phyloP scores from a whole-genome alignment of 306 rosid species.

The Elaeagnus macrophylla region DNA sequence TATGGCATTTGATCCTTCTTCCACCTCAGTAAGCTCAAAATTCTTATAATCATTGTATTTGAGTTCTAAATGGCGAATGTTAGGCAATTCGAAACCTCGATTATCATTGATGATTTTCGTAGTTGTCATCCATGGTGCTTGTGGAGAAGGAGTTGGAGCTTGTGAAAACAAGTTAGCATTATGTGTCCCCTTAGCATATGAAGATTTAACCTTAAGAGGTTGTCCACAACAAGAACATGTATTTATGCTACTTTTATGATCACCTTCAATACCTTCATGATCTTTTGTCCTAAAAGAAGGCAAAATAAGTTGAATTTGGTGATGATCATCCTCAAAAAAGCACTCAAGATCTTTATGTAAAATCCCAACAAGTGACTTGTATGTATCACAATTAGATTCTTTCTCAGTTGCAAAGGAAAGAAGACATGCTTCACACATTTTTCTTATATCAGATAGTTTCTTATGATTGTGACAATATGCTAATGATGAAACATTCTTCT shows the following conservation, averaged over 20 bases:
- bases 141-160: constrained; percentile 31
- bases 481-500: constrained; percentile 61
- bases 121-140: no score
- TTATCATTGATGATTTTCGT: no score
- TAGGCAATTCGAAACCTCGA: no score
- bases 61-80: no score
- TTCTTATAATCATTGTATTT: no score
- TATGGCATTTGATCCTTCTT: no score
- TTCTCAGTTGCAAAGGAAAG: constrained; percentile 72
- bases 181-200: constrained; percentile 24
- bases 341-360: constrained; percentile 75
- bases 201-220: constrained; percentile 38
- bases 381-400: constrained; percentile 55
- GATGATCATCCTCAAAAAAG: constrained; percentile 50
- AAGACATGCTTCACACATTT: constrained; percentile 81
- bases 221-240: constrained; percentile 65
- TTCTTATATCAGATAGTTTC: constrained; percentile 58
- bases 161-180: constrained; percentile 15
- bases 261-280: constrained; percentile 32
- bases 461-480: constrained; percentile 77
- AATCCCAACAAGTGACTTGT: constrained; percentile 76
- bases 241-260: constrained; percentile 12
- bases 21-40: no score
- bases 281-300: constrained; percentile 28
- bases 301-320: constrained; percentile 36